A percentile compares a stretch with the other conserved stretches of the same genome.
Evolutionary conservation across 2,329 filamentous ascomycete species (phyloP).

Genomic region (Alternaria viburni): DNA sequence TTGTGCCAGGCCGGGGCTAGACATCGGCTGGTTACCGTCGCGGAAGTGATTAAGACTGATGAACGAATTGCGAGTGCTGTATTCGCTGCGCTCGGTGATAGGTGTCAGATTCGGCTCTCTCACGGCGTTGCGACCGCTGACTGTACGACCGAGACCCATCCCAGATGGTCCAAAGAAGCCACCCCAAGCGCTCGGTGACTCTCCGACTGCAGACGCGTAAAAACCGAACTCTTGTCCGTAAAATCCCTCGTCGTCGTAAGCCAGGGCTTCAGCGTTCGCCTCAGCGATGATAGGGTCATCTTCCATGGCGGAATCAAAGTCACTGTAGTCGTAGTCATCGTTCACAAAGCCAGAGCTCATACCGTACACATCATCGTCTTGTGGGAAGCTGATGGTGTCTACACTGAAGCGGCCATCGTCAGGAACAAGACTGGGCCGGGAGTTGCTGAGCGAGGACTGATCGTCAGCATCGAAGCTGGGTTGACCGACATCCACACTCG

Average conservation of each 20-base stretch:
- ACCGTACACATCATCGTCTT: constrained; percentile 42
- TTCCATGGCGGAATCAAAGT: constrained; percentile 51
- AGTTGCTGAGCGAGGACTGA: constrained; percentile 39
- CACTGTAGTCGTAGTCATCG: constrained; percentile 65
- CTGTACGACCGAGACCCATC: constrained; percentile 66
- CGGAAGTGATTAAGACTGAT: constrained; percentile 70
- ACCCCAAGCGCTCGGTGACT: constrained; percentile 73
- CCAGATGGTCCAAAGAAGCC: constrained; percentile 87
- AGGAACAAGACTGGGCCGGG: constrained; percentile 54
- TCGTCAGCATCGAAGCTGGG: constrained; percentile 43
- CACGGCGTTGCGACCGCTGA: constrained; percentile 68
- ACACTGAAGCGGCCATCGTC: constrained; percentile 59
- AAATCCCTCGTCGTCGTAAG: constrained; percentile 90
- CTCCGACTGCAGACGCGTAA: constrained; percentile 69
- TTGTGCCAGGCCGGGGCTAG: constrained; percentile 78
- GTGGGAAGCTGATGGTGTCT: constrained; percentile 48
- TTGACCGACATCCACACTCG: constrained; percentile 51
- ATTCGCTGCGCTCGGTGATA: constrained; percentile 94
- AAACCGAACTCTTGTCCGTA: constrained; percentile 98
- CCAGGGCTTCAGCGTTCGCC: constrained; percentile 90
- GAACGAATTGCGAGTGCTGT: constrained; percentile 91
- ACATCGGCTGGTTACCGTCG: constrained; percentile 59
- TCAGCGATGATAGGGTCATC: constrained; percentile 94
- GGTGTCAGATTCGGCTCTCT: constrained; percentile 92
- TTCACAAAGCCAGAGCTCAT: constrained; percentile 48